Evolutionary conservation across 305 asterid genomes (phyloP).

Genomic region (Fraxinus velutina): DNA sequence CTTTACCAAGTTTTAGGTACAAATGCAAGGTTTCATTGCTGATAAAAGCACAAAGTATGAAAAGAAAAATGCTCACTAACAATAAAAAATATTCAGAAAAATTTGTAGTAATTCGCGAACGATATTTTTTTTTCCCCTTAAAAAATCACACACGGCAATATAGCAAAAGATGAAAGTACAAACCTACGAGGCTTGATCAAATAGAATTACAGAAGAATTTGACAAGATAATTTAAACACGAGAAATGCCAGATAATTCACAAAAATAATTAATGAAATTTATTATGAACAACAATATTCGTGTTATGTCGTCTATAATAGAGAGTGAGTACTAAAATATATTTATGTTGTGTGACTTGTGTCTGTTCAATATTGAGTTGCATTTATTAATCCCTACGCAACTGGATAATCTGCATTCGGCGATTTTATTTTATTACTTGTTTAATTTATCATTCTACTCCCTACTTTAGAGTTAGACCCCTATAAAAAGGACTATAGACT

Average conservation of each 20-base stretch:
- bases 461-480: background rate
- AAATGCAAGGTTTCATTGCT: background rate
- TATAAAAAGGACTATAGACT: slow-evolving; percentile 22
- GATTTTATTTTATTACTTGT: background rate
- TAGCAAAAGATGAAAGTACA: background rate
- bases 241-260: background rate
- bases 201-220: background rate
- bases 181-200: background rate
- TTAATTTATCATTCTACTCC: background rate
- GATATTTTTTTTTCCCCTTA: no score
- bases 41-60: background rate
- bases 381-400: background rate
- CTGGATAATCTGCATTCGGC: background rate
- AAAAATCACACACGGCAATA: background rate
- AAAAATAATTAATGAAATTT: background rate
- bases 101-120: background rate
- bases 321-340: background rate
- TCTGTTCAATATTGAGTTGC: background rate
- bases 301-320: background rate
- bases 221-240: background rate
- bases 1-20: background rate
- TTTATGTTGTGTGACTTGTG: background rate
- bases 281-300: background rate
- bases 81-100: background rate
- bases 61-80: background rate